Conservation (phyloP, 169 alveolate genomes). For the Eimeria praecox region DNA sequence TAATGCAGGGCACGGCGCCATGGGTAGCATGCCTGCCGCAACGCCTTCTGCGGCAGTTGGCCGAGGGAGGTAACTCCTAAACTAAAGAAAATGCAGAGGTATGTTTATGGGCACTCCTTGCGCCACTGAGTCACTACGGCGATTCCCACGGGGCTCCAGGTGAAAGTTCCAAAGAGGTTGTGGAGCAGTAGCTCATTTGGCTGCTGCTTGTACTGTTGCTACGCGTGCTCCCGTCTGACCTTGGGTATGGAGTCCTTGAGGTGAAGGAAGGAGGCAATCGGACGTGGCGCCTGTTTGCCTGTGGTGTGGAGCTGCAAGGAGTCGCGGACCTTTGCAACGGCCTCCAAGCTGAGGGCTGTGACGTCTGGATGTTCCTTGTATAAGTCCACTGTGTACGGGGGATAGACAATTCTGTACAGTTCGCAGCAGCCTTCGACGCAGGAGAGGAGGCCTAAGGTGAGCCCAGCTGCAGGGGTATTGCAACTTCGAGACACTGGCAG, state of each 20-base stretch:
- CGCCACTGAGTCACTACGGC: background rate
- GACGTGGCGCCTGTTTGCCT: slow-evolving; percentile 79
- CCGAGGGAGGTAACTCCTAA: background rate
- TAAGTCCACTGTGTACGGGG: slow-evolving; percentile 59
- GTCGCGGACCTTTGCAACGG: slow-evolving; percentile 75
- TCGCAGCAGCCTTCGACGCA: background rate
- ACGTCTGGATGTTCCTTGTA: slow-evolving; percentile 67
- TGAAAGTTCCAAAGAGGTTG: background rate
- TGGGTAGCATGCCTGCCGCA: background rate
- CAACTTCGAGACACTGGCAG: background rate
- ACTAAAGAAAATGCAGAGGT: background rate
- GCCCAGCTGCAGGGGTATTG: background rate
- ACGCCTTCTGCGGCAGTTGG: too few relatives aligned
- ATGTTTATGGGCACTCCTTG: background rate
- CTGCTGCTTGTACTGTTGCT: slow-evolving; percentile 1
- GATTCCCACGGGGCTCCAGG: background rate
- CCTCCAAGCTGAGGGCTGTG: slow-evolving; percentile 58
- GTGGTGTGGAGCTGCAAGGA: slow-evolving; percentile 76
- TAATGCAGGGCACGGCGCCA: background rate
- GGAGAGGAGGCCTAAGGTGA: background rate
- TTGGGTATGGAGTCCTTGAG: slow-evolving; percentile 65
- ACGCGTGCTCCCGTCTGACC: slow-evolving; percentile 11
- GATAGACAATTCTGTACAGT: slow-evolving; percentile 43
- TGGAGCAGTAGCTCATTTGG: background rate
- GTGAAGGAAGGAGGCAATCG: slow-evolving; percentile 77